Percentiles rank a stretch among this genome's conserved stretches.
phyloP scores from a whole-genome alignment of 805 yeast species.

The Spathaspora sp. region DNA sequence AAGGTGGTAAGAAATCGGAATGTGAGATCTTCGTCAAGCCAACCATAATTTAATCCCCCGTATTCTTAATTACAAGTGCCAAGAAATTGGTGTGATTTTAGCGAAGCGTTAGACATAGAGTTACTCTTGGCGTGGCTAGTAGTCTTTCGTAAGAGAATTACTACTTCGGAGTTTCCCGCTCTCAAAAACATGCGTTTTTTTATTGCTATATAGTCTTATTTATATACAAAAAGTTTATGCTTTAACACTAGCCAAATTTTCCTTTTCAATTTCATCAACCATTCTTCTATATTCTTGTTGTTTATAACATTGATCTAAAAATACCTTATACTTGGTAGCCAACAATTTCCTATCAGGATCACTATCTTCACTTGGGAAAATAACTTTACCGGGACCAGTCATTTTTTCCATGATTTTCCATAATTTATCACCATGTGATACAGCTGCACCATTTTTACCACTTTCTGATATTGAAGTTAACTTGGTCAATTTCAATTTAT shows the following conservation, averaged over 20 bases:
- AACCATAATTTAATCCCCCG: no score
- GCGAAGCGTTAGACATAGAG: no score
- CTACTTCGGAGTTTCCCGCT: no score
- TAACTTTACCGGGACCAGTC: slow-evolving; percentile 80
- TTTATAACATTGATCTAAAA: slow-evolving; percentile 80
- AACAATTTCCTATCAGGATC: slow-evolving; percentile 70
- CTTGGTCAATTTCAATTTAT: slow-evolving; percentile 34
- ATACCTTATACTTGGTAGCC: slow-evolving; percentile 76
- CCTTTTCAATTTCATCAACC: slow-evolving; percentile 51
- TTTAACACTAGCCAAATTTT: slow-evolving; percentile 2
- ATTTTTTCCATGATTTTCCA: slow-evolving; percentile 86
- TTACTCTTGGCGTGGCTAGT: no score
- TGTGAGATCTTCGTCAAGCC: no score
- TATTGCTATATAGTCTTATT: neutral
- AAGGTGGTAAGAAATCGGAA: no score
- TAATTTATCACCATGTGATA: slow-evolving; percentile 55
- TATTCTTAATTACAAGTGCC: no score
- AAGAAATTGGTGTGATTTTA: no score
- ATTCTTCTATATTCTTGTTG: slow-evolving; percentile 73
- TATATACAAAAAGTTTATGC: neutral
- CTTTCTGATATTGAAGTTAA: slow-evolving; percentile 29
- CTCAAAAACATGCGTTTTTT: no score
- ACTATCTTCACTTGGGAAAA: slow-evolving; percentile 56
- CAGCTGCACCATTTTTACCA: slow-evolving; percentile 8
- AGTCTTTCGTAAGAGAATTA: no score